Base-by-base conservation (phyloP, 371 early-diverging fungal genomes). In the Rhizopus sp. region DNA sequence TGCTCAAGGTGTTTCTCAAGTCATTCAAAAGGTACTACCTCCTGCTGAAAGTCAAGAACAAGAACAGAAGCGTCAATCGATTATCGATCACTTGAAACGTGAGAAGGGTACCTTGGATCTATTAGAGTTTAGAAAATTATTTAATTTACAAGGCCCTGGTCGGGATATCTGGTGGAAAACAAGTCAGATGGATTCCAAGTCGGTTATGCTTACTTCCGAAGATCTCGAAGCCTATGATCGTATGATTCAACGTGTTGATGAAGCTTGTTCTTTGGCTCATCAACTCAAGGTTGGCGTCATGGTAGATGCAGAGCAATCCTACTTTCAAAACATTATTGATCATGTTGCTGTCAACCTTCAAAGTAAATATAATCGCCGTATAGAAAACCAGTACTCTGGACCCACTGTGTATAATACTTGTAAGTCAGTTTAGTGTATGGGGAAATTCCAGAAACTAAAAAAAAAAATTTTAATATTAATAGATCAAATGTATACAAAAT, bases 291-390 rank as follows among this genome's bases (percentile, higher is more conserved):
- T 93, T 8, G 83, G 90, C 5, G 67, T 96, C 34, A 89, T 95
- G 88, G 79, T 96, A 16, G 98, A 97, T 69, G 98, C 98, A 47
- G 98, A 97, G 68, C 95, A 95, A 72, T 81, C 88, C 31, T 92
- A 93, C 72, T 96, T 95, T 83, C 96, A 96, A 75, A 86, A 91
- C 5, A 92, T 93, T 23, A 93, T 98, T 72, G 95, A 95, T 72
- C 86, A 87, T 54, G 83, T 94, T 4, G 89, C 92, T 9, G 62
- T 92, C 32, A 77, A 80, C 16, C 66, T 94, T 48, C 81, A 82
- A 70, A 66, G 75, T 48, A 73, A 82, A 55, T 93, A 80, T 70
- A 95, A 96, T 40, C 57, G 49, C 9, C 63, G 76, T 33, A 37
- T 46, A 9, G 72, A 68, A 7, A 60, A 65, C 35, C 70, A 59